Evolutionary conservation across 352 stramenopile species (phyloP).

Genomic region (Phytophthora cryptogea): DNA sequence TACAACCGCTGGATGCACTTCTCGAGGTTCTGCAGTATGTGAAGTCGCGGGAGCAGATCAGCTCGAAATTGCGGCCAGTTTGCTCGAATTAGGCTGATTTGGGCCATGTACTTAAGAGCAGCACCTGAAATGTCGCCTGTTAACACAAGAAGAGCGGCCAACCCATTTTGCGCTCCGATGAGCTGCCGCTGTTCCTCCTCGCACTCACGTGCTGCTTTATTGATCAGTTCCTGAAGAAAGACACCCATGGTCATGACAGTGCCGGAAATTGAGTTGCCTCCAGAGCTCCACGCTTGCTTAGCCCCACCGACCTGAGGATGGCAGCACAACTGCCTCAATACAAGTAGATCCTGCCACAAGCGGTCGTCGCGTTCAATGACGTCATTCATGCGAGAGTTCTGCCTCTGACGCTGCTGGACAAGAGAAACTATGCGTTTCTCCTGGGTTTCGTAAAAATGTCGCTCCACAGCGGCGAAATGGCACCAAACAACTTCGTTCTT

Average conservation of each 20-base stretch:
- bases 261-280: slow-evolving; percentile 12
- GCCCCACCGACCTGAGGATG: slow-evolving; percentile 88
- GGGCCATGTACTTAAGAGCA: slow-evolving; percentile 59
- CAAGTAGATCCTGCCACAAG: slow-evolving; percentile 74
- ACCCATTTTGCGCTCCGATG: slow-evolving; percentile 75
- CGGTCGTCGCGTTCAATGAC: slow-evolving; percentile 42
- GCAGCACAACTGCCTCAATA: slow-evolving; percentile 91
- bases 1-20: slow-evolving; percentile 35
- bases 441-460: slow-evolving; percentile 78
- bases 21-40: slow-evolving; percentile 70
- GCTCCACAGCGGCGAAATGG: slow-evolving; percentile 74
- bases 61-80: slow-evolving; percentile 72
- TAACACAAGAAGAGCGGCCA: slow-evolving; percentile 56
- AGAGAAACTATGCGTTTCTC: slow-evolving; percentile 52
- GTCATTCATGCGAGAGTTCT: slow-evolving; percentile 19
- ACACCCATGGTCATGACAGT: slow-evolving; percentile 80
- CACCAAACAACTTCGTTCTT: slow-evolving; percentile 65
- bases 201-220: slow-evolving; percentile 70
- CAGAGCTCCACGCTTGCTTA: slow-evolving; percentile 20
- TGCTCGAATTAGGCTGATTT: slow-evolving; percentile 44
- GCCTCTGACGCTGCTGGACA: slow-evolving; percentile 39
- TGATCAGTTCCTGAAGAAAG: slow-evolving; percentile 73
- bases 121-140: slow-evolving; percentile 34
- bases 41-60: slow-evolving; percentile 68
- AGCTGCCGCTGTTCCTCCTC: slow-evolving; percentile 84